phyloP scores from a whole-genome alignment of 352 stramenopile genomes.

The Globisporangium apiculatum region DNA sequence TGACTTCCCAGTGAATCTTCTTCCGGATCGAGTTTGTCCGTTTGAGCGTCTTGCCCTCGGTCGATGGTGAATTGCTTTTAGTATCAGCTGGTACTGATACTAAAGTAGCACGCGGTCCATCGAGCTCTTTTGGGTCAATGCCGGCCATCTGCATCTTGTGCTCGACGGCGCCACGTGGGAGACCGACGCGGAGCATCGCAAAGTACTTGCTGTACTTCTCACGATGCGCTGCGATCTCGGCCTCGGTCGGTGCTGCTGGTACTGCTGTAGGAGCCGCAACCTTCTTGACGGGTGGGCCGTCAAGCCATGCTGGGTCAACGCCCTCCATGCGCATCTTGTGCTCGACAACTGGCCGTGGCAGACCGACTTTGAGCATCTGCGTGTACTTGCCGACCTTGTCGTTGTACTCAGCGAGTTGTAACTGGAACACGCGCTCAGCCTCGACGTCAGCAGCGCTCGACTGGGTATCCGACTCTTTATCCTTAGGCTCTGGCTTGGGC shows the following conservation, averaged over 20 bases:
- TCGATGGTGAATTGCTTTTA: background rate
- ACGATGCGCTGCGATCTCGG: conserved; percentile 44
- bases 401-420: conserved; percentile 53
- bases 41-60: conserved; percentile 31
- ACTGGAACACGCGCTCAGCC: conserved; percentile 40
- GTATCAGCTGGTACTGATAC: background rate
- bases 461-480: conserved; percentile 5
- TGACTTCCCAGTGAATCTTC: conserved; percentile 81
- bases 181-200: conserved; percentile 72
- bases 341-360: conserved; percentile 57
- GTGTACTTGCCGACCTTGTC: conserved; percentile 62
- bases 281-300: conserved; percentile 41
- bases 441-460: conserved; percentile 16
- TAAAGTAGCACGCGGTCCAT: conserved; percentile 40
- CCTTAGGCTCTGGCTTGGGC: conserved; percentile 18
- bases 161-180: conserved; percentile 70
- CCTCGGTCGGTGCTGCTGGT: conserved; percentile 25
- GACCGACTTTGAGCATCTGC: conserved; percentile 76
- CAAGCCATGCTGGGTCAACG: conserved; percentile 52
- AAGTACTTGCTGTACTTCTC: conserved; percentile 84
- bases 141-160: conserved; percentile 80
- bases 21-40: conserved; percentile 75
- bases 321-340: conserved; percentile 85
- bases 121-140: conserved; percentile 57
- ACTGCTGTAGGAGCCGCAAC: conserved; percentile 7